A percentile compares a stretch with the other conserved stretches of the same genome.
These are phyloP conservation scores for Aurifilum marmelostoma DNA, from an alignment of 2,329 filamentous ascomycete species.

Conservation along the genomic window DNA sequence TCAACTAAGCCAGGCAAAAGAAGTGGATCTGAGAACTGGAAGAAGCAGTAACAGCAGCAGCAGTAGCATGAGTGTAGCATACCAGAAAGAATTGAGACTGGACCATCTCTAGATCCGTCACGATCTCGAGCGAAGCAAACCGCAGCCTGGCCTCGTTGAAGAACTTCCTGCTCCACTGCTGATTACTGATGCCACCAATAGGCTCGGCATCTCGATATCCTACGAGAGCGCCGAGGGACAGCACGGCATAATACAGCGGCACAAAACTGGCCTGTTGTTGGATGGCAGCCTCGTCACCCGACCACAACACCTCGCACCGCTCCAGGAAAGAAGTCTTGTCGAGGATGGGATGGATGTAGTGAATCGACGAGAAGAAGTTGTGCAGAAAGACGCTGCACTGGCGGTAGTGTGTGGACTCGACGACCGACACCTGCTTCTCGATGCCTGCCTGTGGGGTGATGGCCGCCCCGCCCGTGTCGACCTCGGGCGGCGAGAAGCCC, in stretches of 20 bases:
- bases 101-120: constrained; percentile 51
- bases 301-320: constrained; percentile 49
- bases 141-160: constrained; percentile 47
- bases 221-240: constrained; percentile 51
- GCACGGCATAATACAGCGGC: constrained; percentile 50
- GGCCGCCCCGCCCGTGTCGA: constrained; percentile 17
- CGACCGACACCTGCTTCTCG: constrained; percentile 19
- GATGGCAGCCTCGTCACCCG: constrained; percentile 31
- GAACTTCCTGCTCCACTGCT: constrained; percentile 51
- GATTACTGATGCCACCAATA: constrained; percentile 47
- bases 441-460: background rate
- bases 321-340: constrained; percentile 47
- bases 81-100: constrained; percentile 52
- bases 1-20: background rate
- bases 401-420: constrained; percentile 41
- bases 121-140: constrained; percentile 45
- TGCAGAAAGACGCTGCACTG: constrained; percentile 50
- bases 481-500: constrained; percentile 41
- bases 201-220: constrained; percentile 48
- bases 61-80: constrained; percentile 3
- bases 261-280: constrained; percentile 45
- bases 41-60: background rate
- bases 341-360: constrained; percentile 41
- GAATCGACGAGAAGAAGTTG: constrained; percentile 52
- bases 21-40: background rate